Evolutionary conservation across 257 asterid genomes (phyloP).

Genomic region (Solanum infundibuliforme): DNA sequence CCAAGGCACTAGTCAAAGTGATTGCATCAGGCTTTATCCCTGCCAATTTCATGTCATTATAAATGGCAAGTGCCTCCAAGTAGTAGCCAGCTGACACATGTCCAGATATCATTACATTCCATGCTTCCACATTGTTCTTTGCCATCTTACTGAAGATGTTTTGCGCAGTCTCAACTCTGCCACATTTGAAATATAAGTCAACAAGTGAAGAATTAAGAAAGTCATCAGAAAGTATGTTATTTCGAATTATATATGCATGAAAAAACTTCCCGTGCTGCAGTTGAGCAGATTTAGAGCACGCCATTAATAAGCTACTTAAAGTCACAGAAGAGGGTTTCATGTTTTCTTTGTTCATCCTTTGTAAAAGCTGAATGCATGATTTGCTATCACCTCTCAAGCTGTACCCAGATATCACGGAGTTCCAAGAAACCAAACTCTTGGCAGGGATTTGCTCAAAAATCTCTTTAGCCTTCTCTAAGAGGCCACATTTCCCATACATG

Average conservation of each 20-base stretch:
- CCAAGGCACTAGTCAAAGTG: conserved; percentile 48
- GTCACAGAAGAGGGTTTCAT: conserved; percentile 42
- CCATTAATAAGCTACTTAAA: conserved; percentile 41
- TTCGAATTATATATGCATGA: conserved; percentile 48
- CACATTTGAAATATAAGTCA: conserved; percentile 71
- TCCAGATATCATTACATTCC: conserved; percentile 86
- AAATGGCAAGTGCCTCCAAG: conserved; percentile 54
- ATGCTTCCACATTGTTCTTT: conserved; percentile 34
- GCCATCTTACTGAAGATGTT: conserved; percentile 26
- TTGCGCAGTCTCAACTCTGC: conserved; percentile 29
- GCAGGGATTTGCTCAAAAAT: conserved; percentile 40
- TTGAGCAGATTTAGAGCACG: conserved; percentile 58
- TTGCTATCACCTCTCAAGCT: conserved; percentile 51
- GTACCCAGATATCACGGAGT: conserved; percentile 60
- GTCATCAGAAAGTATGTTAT: conserved; percentile 23
- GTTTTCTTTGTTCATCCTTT: conserved; percentile 36
- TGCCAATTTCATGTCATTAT: conserved; percentile 34
- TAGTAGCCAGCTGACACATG: conserved; percentile 57
- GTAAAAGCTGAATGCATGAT: conserved; percentile 41
- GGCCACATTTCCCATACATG: conserved; percentile 79
- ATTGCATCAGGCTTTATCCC: conserved; percentile 48
- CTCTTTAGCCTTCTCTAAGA: conserved; percentile 41
- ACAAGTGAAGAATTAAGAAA: conserved; percentile 42
- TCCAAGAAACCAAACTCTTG: conserved; percentile 73
- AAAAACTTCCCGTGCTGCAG: conserved; percentile 44